A percentile compares a stretch with the other conserved stretches of the same genome.
Evolutionary conservation across 2,329 filamentous ascomycete species (phyloP).

Genomic region (Fusarium aywerte): DNA sequence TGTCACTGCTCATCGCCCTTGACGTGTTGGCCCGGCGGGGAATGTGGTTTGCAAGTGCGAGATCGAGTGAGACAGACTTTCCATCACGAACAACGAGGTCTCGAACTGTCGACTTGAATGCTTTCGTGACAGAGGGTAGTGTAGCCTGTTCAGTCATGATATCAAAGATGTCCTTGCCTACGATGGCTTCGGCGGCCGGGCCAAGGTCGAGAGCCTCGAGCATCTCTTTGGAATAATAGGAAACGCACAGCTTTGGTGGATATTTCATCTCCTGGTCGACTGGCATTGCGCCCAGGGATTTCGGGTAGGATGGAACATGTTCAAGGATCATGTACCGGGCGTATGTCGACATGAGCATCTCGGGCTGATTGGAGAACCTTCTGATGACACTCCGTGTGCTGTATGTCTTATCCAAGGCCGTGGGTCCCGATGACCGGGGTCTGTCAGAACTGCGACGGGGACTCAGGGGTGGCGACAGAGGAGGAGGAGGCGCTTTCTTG

Average conservation of each 20-base stretch:
- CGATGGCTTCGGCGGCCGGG: slow-evolving; percentile 50
- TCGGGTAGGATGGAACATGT: slow-evolving; percentile 42
- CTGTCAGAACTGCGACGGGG: slow-evolving; percentile 44
- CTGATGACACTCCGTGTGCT: slow-evolving; percentile 44
- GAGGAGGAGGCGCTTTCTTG: slow-evolving; percentile 41
- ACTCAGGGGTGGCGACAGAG: slow-evolving; percentile 42
- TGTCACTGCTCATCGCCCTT: slow-evolving; percentile 31
- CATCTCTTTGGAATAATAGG: slow-evolving; percentile 60
- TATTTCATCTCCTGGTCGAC: slow-evolving; percentile 46
- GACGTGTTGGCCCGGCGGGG: slow-evolving; percentile 41
- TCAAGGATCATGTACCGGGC: slow-evolving; percentile 50
- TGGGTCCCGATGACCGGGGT: slow-evolving; percentile 41
- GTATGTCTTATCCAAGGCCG: slow-evolving; percentile 40
- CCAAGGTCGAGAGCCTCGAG: slow-evolving; percentile 59
- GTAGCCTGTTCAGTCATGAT: slow-evolving; percentile 61
- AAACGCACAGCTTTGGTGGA: slow-evolving; percentile 53
- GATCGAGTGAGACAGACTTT: slow-evolving; percentile 50
- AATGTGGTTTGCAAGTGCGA: slow-evolving; percentile 46
- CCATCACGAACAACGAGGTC: slow-evolving; percentile 53
- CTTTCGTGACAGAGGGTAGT: slow-evolving; percentile 56
- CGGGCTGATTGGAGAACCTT: slow-evolving; percentile 33
- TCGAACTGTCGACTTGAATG: slow-evolving; percentile 58
- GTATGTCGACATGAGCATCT: slow-evolving; percentile 45
- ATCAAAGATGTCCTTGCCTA: slow-evolving; percentile 64
- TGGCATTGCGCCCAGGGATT: slow-evolving; percentile 41